Evolutionary conservation across 2,329 filamentous ascomycete genomes (phyloP), one percentile per base, ranked within the genome.

Genomic region (Fusarium sp.): DNA sequence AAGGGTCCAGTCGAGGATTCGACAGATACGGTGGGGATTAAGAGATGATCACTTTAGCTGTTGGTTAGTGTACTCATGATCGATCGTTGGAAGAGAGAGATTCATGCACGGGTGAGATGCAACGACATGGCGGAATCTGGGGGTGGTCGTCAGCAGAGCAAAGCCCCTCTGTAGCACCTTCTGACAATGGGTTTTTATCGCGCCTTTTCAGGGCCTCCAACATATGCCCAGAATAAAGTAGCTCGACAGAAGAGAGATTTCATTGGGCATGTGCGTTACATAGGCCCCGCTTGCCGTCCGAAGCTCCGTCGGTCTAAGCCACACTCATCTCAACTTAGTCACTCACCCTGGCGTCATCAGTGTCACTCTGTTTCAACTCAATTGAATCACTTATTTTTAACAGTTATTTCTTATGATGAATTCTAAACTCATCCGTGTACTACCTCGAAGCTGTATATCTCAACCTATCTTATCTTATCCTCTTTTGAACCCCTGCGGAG

Each of bases 271-370:
- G 17, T 9, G 12, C 13, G 15, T 26, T 17, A 40, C 26, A 40
- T 49, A 49, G n/a, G 60, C 60, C 70, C 73, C 62, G 53, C 68
- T 69, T 75, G 52, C 73, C 73, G 64, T 45, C 40, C 64, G 50
- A 70, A 64, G 64, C 56, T 64, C 69, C 59, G 41, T 60, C 41
- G 33, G 73, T 75, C 73, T 75, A 65, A 75, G 73, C 73, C 73
- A 75, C 73, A 69, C 64, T 75, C 64, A 67, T 67, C 46, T 67
- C 48, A 33, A 45, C 56, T 35, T 62, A 67, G 48, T 67, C 48
- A 38, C 27, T 49, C 40, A 41, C 56, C 64, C 64, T 67, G 64
- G 30, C 30, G 38, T 55, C 52, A 23, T 26, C 32, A 37, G 20
- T n/a, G 30, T 50, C 48, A 7, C 32, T 23, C 8, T 15, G 32